Evolutionary conservation across 768 basidiomycete genomes (phyloP).

Genomic region (Lyophyllum shimeji): DNA sequence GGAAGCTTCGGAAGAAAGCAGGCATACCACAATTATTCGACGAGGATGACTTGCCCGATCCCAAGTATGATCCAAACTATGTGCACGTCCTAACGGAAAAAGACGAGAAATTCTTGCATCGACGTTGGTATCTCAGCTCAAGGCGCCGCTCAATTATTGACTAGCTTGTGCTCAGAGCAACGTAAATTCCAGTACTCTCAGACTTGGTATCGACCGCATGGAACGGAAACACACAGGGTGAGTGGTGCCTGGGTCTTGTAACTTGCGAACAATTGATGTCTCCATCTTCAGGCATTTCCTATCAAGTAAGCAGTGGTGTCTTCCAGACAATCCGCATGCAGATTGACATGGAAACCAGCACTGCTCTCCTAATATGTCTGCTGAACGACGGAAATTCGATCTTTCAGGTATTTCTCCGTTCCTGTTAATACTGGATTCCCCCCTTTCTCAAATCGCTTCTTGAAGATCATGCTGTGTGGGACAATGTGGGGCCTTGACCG

Average conservation of each 20-base stretch:
- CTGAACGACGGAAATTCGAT: conserved; percentile 76
- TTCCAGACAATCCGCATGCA: neutral
- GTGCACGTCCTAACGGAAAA: conserved; percentile 67
- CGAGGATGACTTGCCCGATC: conserved; percentile 80
- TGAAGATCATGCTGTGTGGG: conserved; percentile 62
- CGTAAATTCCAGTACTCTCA: conserved; percentile 65
- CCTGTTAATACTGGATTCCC: neutral
- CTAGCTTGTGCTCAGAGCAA: conserved; percentile 48
- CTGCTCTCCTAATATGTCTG: conserved; percentile 71
- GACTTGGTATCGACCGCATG: conserved; percentile 88
- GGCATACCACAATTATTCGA: conserved; percentile 72
- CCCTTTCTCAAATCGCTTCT: neutral
- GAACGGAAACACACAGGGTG: conserved; percentile 76
- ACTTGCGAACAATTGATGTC: neutral
- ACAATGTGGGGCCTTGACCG: conserved; percentile 82
- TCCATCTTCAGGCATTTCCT: conserved; percentile 58
- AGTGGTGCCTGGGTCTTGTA: conserved; percentile 16
- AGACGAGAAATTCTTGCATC: conserved; percentile 63
- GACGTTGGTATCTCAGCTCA: conserved; percentile 44
- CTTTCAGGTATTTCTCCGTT: conserved; percentile 56
- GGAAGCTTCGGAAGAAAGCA: conserved; percentile 54
- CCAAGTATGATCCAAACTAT: conserved; percentile 66
- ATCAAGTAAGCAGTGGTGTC: conserved; percentile 47
- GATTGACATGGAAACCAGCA: conserved; percentile 31
- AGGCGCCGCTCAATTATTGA: neutral